These are phyloP conservation scores for Helotiales sp. DNA, from an alignment of 2,329 filamentous ascomycete species.

Conservation along the genomic window DNA sequence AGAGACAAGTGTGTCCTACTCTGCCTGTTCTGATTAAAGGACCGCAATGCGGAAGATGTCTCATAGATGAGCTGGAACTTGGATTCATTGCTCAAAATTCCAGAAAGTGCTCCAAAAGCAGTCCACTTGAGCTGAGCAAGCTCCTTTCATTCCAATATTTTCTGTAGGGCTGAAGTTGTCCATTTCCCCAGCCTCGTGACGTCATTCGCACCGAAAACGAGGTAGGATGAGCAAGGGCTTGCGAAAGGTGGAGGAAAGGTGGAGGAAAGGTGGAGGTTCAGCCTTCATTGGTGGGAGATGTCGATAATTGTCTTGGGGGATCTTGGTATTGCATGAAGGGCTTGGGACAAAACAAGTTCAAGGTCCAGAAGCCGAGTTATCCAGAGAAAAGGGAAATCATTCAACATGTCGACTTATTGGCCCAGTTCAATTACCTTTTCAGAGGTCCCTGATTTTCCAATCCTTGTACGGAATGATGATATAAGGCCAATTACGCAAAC, in stretches of 20 bases:
- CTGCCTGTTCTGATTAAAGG: too few species aligned
- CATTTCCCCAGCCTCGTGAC: neutral
- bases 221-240: neutral
- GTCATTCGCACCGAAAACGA: neutral
- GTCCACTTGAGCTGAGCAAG: too few species aligned
- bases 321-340: neutral
- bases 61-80: too few species aligned
- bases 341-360: slow-evolving; percentile 3
- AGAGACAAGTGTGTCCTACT: too few species aligned
- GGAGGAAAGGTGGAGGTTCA: too few species aligned
- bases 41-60: too few species aligned
- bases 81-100: too few species aligned
- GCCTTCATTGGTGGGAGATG: slow-evolving; percentile 1
- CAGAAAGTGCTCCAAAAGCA: too few species aligned
- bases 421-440: neutral
- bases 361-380: neutral
- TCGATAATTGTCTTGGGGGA: neutral
- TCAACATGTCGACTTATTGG: neutral
- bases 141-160: neutral
- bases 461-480: neutral
- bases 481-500: neutral
- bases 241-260: too few species aligned
- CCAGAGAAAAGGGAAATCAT: neutral
- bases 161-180: neutral
- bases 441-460: neutral